These are phyloP conservation scores for Cryptosporidium parvum DNA, from an alignment of 169 alveolate species.

Conservation along the genomic window DNA sequence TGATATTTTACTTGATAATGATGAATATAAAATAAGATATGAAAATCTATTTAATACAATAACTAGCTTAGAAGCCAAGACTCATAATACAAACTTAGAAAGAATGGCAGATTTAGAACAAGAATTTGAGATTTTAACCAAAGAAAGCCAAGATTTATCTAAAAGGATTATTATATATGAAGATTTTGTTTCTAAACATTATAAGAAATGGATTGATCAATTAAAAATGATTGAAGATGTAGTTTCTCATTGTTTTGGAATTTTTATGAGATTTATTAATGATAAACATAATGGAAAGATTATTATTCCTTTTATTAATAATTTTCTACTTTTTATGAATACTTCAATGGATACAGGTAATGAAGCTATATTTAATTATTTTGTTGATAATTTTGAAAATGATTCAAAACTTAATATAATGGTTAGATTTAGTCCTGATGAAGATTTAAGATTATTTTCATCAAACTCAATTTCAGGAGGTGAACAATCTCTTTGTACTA, in stretches of 20 bases:
- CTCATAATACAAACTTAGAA: slow-evolving; percentile 57
- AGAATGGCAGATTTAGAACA: slow-evolving; percentile 61
- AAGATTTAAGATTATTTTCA: slow-evolving; percentile 65
- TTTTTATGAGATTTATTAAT: slow-evolving; percentile 58
- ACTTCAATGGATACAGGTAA: not conserved
- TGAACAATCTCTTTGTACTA: slow-evolving; percentile 74
- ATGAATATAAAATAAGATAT: slow-evolving; percentile 14
- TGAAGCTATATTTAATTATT: slow-evolving; percentile 8
- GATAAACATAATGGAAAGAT: slow-evolving; percentile 51
- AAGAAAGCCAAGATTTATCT: not conserved
- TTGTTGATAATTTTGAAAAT: slow-evolving; percentile 49
- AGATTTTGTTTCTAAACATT: not conserved
- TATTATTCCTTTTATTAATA: slow-evolving; percentile 53
- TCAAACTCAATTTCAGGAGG: slow-evolving; percentile 73
- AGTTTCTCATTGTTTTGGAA: slow-evolving; percentile 29
- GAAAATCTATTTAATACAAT: slow-evolving; percentile 5
- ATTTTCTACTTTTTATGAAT: slow-evolving; percentile 2
- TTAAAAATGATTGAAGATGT: slow-evolving; percentile 12
- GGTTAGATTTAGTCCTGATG: slow-evolving; percentile 62
- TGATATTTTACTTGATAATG: slow-evolving; percentile 43
- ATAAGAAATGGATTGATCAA: slow-evolving; percentile 25
- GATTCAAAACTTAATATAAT: slow-evolving; percentile 41
- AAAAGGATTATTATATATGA: slow-evolving; percentile 21
- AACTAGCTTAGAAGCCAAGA: slow-evolving; percentile 8
- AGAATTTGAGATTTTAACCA: slow-evolving; percentile 37